Evolutionary conservation across 768 basidiomycete genomes (phyloP).

Genomic region (Galerina sulciceps): DNA sequence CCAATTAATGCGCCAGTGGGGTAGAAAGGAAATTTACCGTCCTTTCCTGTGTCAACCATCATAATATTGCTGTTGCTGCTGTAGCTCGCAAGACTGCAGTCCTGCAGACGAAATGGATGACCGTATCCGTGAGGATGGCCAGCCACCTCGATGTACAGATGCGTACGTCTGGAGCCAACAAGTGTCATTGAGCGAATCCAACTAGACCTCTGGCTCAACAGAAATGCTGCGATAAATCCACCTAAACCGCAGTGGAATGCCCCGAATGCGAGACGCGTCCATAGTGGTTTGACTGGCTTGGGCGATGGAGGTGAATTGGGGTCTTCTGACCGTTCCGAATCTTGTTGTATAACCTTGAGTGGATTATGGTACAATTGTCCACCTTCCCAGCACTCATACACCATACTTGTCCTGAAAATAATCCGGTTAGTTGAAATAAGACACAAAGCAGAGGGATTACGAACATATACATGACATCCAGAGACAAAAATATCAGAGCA

Average conservation of each 20-base stretch:
- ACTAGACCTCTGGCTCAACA: conserved; percentile 13
- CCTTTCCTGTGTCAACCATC: conserved; percentile 1
- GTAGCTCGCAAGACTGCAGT: conserved; percentile 6
- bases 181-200: conserved; percentile 12
- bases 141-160: conserved; percentile 8
- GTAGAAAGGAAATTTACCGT: conserved; percentile 12
- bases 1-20: conserved; percentile 5
- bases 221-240: conserved; percentile 9
- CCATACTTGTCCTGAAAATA: conserved; percentile 5
- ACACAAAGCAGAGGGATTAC: neutral
- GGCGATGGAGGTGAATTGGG: neutral
- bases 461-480: conserved; percentile 16
- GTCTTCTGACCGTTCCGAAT: neutral
- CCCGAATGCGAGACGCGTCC: conserved; percentile 8
- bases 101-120: conserved; percentile 1
- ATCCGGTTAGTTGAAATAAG: neutral
- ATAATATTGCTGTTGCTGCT: conserved; percentile 4
- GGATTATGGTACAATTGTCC: conserved; percentile 10
- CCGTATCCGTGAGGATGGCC: conserved; percentile 11
- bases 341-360: neutral
- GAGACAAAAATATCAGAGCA: conserved; percentile 3
- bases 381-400: conserved; percentile 9
- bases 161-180: conserved; percentile 5
- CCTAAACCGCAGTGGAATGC: conserved; percentile 10
- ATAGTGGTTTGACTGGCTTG: conserved; percentile 1